These are phyloP conservation scores for Aspergillus pseudotamarii DNA, from an alignment of 2,329 filamentous ascomycete genomes.

Conservation along the genomic window DNA sequence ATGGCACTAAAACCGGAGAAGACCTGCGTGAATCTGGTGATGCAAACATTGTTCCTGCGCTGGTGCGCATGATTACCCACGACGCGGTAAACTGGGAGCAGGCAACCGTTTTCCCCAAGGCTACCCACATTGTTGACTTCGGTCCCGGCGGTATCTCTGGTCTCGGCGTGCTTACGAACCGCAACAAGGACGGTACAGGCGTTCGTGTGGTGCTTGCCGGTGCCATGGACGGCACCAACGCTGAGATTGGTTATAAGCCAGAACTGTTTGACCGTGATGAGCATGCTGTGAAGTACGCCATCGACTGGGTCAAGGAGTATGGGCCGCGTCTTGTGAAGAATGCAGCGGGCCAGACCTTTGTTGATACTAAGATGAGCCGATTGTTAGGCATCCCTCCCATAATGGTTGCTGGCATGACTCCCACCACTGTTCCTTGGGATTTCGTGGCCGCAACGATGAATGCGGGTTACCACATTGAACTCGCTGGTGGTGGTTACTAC, in stretches of 20 bases:
- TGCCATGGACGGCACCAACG: slow-evolving; percentile 84
- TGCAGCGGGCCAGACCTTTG: slow-evolving; percentile 83
- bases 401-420: slow-evolving; percentile 92
- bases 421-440: slow-evolving; percentile 84
- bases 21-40: slow-evolving; percentile 73
- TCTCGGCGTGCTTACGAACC: slow-evolving; percentile 91
- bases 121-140: slow-evolving; percentile 95
- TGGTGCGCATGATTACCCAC: slow-evolving; percentile 91
- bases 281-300: slow-evolving; percentile 89
- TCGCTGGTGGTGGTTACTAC: slow-evolving; percentile 89
- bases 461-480: slow-evolving; percentile 89
- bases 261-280: slow-evolving; percentile 97
- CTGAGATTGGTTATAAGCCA: slow-evolving; percentile 94
- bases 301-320: slow-evolving; percentile 97
- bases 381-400: slow-evolving; percentile 80
- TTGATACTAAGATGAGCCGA: slow-evolving; percentile 95
- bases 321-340: slow-evolving; percentile 91
- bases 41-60: slow-evolving; percentile 79
- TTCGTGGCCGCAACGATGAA: slow-evolving; percentile 93
- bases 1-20: slow-evolving; percentile 83
- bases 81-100: slow-evolving; percentile 96
- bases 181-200: slow-evolving; percentile 98
- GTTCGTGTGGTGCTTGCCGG: slow-evolving; percentile 95
- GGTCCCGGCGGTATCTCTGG: slow-evolving; percentile 96
- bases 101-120: slow-evolving; percentile 85